Evolutionary conservation across 208 protist species (phyloP), one percentile per base, ranked within the genome.

Genomic region (Trypanosoma caninum): DNA sequence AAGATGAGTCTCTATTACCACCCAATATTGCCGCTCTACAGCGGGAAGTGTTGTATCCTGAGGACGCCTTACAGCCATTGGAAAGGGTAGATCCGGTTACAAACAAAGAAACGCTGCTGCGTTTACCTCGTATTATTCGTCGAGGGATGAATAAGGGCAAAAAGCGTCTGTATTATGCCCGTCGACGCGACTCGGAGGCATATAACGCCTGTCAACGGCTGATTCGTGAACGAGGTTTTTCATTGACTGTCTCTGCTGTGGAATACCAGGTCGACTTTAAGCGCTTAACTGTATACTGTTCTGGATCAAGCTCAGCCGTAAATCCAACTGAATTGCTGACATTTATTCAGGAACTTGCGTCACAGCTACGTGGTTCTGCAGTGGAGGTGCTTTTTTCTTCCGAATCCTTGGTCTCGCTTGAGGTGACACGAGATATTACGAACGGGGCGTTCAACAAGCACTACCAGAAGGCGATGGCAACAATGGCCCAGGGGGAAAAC

Each of bases 211-310:
- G 70, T 22, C 69, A 81, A 25, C 68, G 72, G 33, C 47, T 81
- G 14, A 37, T 92, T 35, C 57, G 61, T 34, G 74, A 78, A 44
- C 59, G 67, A 18, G 59, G 50, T n/a, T 61, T 65, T 28, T 40
- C 31, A n/a, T 20, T 91, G 16, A 58, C 25, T 25, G 66, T 82
- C 10, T 53, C 62, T 25, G 57, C 74, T 9, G 80, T 84, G 14
- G 80, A 86, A 55, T 93, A 93, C 56, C 82, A 93, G 31, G 86
- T 84, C 18, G 84, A 86, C 71, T 93, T 93, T 48, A 59, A 72
- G 25, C 63, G 72, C 25, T 73, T 76, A 38, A 85, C 66, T 40
- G 57, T 93, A 27, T 81, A 67, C 62, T 84, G 16, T 11, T 18
- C 28, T 52, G 76, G 37, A 57, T 74, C 20, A 27, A 40, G 61